These are phyloP conservation scores for Botrytis hyacinthi DNA, from an alignment of 2,329 filamentous ascomycete genomes.

Conservation along the genomic window DNA sequence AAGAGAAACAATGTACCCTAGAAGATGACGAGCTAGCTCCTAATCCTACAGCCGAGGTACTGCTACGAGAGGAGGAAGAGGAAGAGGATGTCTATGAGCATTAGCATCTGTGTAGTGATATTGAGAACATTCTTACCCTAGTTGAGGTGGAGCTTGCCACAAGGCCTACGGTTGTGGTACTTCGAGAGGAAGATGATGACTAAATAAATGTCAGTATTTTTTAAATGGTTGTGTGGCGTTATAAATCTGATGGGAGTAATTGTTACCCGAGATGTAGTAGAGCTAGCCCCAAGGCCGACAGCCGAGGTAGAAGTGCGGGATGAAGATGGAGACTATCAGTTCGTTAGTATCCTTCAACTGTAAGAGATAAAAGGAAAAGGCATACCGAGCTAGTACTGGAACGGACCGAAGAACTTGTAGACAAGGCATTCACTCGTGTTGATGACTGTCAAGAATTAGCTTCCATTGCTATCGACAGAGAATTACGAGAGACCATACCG, in stretches of 20 bases:
- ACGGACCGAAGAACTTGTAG: neutral
- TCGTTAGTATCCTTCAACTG: neutral
- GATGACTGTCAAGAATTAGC: neutral
- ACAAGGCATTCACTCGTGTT: too few relatives aligned
- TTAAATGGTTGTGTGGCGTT: neutral
- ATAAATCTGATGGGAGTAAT: neutral
- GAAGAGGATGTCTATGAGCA: neutral
- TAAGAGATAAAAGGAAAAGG: neutral
- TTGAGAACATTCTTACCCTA: neutral
- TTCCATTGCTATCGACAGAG: neutral
- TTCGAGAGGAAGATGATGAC: neutral
- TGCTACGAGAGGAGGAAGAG: neutral
- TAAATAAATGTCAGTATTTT: neutral
- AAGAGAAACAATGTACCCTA: neutral
- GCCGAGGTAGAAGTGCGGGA: neutral
- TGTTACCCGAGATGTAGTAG: neutral
- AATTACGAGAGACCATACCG: neutral
- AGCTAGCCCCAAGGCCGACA: neutral
- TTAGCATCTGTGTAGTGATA: neutral
- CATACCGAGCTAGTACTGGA: neutral
- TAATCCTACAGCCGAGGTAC: neutral
- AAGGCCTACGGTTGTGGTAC: neutral
- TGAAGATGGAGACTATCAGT: neutral
- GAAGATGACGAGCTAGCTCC: neutral
- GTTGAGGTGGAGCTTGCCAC: neutral